Conservation (phyloP, 2,329 filamentous ascomycete genomes). For the Neofusicoccum cordaticola region DNA sequence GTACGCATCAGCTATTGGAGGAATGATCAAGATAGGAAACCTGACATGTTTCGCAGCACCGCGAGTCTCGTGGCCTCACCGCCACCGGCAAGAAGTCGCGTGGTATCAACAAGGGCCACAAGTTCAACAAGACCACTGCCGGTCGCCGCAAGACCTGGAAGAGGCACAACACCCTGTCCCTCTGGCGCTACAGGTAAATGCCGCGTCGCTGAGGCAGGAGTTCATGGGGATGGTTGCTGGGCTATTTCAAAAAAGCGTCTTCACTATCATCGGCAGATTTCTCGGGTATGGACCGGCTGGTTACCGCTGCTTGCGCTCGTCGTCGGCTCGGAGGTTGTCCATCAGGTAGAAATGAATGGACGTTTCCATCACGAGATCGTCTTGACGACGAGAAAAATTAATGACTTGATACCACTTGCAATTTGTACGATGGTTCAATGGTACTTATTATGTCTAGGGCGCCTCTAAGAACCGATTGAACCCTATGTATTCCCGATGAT, state of each 20-base stretch:
- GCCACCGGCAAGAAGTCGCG: slow-evolving; percentile 99
- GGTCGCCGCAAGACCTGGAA: slow-evolving; percentile 99
- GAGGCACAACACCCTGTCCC: slow-evolving; percentile 98
- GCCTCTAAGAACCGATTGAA: not conserved
- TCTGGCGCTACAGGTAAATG: slow-evolving; percentile 92
- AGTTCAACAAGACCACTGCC: slow-evolving; percentile 97
- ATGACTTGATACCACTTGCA: slow-evolving; percentile 15
- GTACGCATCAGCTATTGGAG: slow-evolving; percentile 29
- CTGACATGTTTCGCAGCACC: slow-evolving; percentile 63
- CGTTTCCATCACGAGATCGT: slow-evolving; percentile 8
- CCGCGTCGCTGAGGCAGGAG: slow-evolving; percentile 20
- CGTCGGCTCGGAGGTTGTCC: slow-evolving; percentile 10
- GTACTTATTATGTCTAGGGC: not conserved
- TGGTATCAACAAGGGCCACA: slow-evolving; percentile 98
- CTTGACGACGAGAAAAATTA: slow-evolving; percentile 9
- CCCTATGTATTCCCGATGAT: not conserved
- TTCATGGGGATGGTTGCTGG: slow-evolving; percentile 8
- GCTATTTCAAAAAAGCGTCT: slow-evolving; percentile 16
- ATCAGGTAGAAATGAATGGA: slow-evolving; percentile 19
- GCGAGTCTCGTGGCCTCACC: slow-evolving; percentile 94
- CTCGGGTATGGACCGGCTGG: slow-evolving; percentile 6
- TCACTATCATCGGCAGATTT: slow-evolving; percentile 1
- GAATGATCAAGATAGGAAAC: not conserved
- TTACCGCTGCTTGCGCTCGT: slow-evolving; percentile 6
- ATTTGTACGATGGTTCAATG: not conserved